These are phyloP conservation scores for Aspergillus felis DNA, from an alignment of 2,329 filamentous ascomycete species.

Conservation along the genomic window DNA sequence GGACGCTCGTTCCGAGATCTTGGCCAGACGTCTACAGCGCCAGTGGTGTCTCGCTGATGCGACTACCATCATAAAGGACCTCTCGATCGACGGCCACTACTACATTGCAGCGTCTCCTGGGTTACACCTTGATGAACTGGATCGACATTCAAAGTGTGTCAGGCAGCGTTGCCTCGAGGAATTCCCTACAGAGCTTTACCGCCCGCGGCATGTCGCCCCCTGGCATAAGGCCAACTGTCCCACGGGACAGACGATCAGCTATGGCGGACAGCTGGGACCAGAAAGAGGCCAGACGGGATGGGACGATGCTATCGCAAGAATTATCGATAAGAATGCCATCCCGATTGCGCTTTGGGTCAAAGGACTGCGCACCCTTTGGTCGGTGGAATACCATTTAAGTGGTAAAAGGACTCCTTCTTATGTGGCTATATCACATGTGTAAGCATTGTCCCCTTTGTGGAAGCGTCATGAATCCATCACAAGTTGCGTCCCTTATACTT, in stretches of 20 bases:
- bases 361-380: constrained; percentile 6
- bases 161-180: constrained; percentile 9
- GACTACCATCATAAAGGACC: constrained; percentile 8
- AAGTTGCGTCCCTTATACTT: too few relatives aligned
- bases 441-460: neutral
- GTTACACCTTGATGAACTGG: constrained; percentile 3
- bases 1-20: constrained; percentile 6
- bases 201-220: constrained; percentile 3
- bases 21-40: constrained; percentile 2
- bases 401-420: constrained; percentile 3
- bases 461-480: too few relatives aligned
- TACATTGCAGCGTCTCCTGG: constrained; percentile 8
- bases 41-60: constrained; percentile 13
- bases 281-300: constrained; percentile 10
- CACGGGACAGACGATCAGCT: neutral
- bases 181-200: constrained; percentile 6
- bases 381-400: constrained; percentile 8
- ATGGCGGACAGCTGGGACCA: constrained; percentile 8
- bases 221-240: constrained; percentile 4
- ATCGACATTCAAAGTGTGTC: constrained; percentile 10
- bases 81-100: constrained; percentile 14
- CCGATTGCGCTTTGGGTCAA: constrained; percentile 14
- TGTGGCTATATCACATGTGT: constrained; percentile 21
- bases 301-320: constrained; percentile 6
- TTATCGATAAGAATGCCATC: constrained; percentile 9